A percentile compares a stretch with the other conserved stretches of the same genome.
phyloP scores from a whole-genome alignment of 2,329 filamentous ascomycete species.

The Stagonosporopsis rhizophila region DNA sequence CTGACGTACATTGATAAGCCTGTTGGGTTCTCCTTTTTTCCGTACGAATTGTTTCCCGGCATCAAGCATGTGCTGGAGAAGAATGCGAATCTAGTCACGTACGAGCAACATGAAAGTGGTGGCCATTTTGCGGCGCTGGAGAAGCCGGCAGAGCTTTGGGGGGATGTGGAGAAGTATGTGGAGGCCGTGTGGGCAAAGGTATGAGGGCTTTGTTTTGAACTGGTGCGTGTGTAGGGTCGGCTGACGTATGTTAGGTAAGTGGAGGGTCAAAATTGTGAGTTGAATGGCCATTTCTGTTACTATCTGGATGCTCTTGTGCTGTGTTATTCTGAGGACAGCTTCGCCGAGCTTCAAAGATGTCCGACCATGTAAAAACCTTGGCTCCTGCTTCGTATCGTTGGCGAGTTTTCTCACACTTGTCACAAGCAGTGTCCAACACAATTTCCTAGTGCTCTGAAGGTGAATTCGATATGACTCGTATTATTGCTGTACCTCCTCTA shows the following conservation, averaged over 20 bases:
- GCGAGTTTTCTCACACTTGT: not conserved
- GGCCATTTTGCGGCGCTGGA: conserved; percentile 64
- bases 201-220: conserved; percentile 15
- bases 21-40: conserved; percentile 55
- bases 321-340: no score
- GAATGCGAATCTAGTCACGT: conserved; percentile 50
- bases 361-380: not conserved
- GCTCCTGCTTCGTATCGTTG: not conserved
- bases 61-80: conserved; percentile 49
- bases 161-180: conserved; percentile 57
- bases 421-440: not conserved
- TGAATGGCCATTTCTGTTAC: not conserved
- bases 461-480: not conserved
- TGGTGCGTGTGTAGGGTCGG: not conserved
- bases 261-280: conserved; percentile 5
- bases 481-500: not conserved
- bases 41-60: conserved; percentile 51
- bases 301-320: not conserved
- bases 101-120: conserved; percentile 52
- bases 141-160: conserved; percentile 50
- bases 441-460: not conserved
- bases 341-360: not conserved
- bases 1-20: conserved; percentile 44
- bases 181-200: conserved; percentile 44
- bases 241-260: conserved; percentile 1